A percentile compares a stretch with the other conserved stretches of the same genome.
phyloP scores from a whole-genome alignment of 2,329 filamentous ascomycete species.

The Sclerotinia minor region DNA sequence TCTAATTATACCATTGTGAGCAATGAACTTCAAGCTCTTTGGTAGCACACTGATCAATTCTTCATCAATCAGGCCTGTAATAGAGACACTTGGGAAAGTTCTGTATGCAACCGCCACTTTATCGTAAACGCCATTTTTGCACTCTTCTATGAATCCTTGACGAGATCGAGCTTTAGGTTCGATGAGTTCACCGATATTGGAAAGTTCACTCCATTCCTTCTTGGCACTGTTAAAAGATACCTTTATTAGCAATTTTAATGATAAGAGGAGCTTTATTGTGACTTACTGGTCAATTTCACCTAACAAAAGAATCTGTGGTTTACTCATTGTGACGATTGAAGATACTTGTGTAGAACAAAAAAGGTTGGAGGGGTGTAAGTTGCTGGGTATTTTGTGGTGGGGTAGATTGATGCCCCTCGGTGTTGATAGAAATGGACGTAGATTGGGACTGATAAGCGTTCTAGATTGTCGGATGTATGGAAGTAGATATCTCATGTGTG shows the following conservation, averaged over 20 bases:
- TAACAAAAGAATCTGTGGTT: slow-evolving; percentile 62
- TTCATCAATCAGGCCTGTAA: slow-evolving; percentile 70
- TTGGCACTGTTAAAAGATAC: slow-evolving; percentile 55
- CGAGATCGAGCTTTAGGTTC: slow-evolving; percentile 61
- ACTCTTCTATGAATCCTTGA: slow-evolving; percentile 68
- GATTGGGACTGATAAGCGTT: slow-evolving; percentile 3
- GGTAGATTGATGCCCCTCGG: slow-evolving; percentile 34
- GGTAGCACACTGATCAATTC: slow-evolving; percentile 65
- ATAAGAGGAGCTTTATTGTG: slow-evolving; percentile 12
- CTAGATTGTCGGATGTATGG: slow-evolving; percentile 1
- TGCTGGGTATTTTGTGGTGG: slow-evolving; percentile 30
- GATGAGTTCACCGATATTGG: slow-evolving; percentile 64
- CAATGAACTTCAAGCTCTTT: slow-evolving; percentile 56
- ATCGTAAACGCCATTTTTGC: slow-evolving; percentile 63
- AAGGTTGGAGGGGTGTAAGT: slow-evolving; percentile 11
- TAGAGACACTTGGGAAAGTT: slow-evolving; percentile 63
- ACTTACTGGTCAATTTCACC: slow-evolving; percentile 65
- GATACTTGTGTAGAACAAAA: background rate
- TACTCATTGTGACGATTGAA: slow-evolving; percentile 41
- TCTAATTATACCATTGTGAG: slow-evolving; percentile 55
- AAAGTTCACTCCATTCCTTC: slow-evolving; percentile 62
- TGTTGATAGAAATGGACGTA: slow-evolving; percentile 10
- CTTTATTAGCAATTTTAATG: background rate
- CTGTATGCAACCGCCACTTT: slow-evolving; percentile 66
- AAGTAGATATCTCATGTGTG: background rate